Evolutionary conservation across 352 stramenopile genomes (phyloP), one percentile per base, ranked within the genome.

Genomic region (Globisporangium perplexum): DNA sequence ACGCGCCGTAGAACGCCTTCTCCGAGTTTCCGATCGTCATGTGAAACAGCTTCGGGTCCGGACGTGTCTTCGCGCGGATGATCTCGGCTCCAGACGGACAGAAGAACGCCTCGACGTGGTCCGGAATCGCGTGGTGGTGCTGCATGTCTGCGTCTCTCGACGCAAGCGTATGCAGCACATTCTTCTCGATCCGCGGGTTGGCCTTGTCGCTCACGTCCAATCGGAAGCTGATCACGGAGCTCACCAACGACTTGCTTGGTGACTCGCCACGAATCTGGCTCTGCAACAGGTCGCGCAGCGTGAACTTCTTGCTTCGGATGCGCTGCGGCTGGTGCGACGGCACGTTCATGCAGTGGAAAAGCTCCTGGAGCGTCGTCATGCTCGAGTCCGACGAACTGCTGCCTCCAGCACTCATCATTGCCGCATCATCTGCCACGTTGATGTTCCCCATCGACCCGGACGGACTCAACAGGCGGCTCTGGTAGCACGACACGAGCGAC

Each of bases 311-410:
- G 55, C 70, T 82, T 8, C 81, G 79, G 51, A 86, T 70, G 7
- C 80, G 77, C 53, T 90, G 80, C 0, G 82, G 81, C 53, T 90
- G 79, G 55, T 93, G 83, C 0, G 83, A 94, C 4, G 79, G 62
- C 17, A 94, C 81, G 63, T 86, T 94, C 83, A 94, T 94, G 44
- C 80, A 91, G 53, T 94, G 83, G 43, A 91, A 89, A n/a, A 94
- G 59, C 51, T 94, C 83, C 61, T 91, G 79, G 24, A 94, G 58
- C 17, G 79, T 91, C 15, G 83, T 94, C 73, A 90, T 86, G 50
- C 79, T 92, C 50, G 68, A 81, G 26, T 90, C 75, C 0, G 83
- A 91, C 42, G 74, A 78, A 20, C 72, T 79, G 36, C 71, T 77
- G 43, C 43, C 24, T n/a, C 38, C 49, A 18, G 43, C 47, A 22